Base-by-base conservation (phyloP, 2,329 filamentous ascomycete genomes). In the Colletotrichum tamarilloi region DNA sequence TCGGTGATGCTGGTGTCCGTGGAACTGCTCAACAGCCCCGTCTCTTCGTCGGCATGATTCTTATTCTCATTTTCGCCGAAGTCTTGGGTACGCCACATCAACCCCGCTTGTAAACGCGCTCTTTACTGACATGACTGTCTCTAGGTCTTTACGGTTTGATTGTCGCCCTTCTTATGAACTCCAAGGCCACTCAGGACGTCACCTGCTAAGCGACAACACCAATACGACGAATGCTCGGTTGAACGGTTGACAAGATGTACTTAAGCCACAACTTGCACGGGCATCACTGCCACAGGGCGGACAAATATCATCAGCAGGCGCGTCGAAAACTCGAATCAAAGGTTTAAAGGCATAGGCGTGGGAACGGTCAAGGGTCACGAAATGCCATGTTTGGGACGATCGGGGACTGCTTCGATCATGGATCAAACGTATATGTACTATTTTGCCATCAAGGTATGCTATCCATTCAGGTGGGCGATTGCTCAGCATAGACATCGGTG, bases 41-140 rank as follows among this genome's bases (percentile, higher is more conserved):
- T 83, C 90, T 97, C 78, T 98, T 97, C 86, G 95, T 98, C 82
- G 95, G 95, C 86, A 98, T 98, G 95, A 97, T 98, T 86, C 86
- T 98, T 84, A 98, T 98, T 88, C 94, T 98, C 87, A 98, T 98
- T 96, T 98, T 98, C 90, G 95, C 95, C 78, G 95, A 98, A 96
- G 95, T 98, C 78, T 87, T 98, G 92, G 95, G 95, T 97, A 89
- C 76, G 92, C 28, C 16, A 24, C 14, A 16, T 28, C 65, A 64
- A 14, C 66, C 19, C 53, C 4, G 38, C 6, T 22, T 22, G 28
- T 53, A 35, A 35, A 24, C 19, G 8, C 30, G 26, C 30, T 38
- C 56, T 49, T 66, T 35, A 67, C 81, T 83, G 74, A 82, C 63
- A 62, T 16, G 5, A n/a, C 22, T 26, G 12, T 57, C 2, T 30